A percentile compares a stretch with the other conserved stretches of the same genome.
Conservation (phyloP, 2,329 filamentous ascomycete species). For the Penicillium capsulatum region DNA sequence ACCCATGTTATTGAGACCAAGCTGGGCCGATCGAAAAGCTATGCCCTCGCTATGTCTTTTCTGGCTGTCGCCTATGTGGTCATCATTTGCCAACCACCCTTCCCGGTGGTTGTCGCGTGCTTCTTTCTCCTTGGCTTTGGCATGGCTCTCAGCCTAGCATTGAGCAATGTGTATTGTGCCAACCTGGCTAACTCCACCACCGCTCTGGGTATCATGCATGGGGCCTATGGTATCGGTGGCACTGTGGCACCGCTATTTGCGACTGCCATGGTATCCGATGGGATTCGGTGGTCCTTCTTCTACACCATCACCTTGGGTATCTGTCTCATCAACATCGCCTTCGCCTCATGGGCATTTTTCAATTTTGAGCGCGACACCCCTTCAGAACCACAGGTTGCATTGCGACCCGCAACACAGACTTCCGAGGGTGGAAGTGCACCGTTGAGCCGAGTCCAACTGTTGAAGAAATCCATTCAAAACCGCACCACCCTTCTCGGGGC, state of each 20-base stretch:
- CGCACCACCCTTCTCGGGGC: conserved; percentile 67
- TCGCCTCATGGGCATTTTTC: conserved; percentile 65
- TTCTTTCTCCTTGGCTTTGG: conserved; percentile 64
- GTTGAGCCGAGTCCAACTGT: conserved; percentile 31
- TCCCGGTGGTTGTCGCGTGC: conserved; percentile 60
- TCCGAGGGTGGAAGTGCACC: conserved; percentile 28
- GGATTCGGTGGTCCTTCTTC: conserved; percentile 64
- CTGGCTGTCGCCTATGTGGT: conserved; percentile 61
- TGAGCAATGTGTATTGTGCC: conserved; percentile 56
- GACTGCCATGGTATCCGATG: conserved; percentile 63
- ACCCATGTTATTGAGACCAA: conserved; percentile 60
- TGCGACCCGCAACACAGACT: conserved; percentile 44
- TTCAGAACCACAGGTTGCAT: conserved; percentile 40
- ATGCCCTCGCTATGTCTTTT: conserved; percentile 56
- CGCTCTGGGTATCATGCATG: conserved; percentile 41
- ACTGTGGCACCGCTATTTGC: conserved; percentile 66
- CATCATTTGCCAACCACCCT: conserved; percentile 65
- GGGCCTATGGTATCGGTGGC: conserved; percentile 56
- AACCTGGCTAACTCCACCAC: conserved; percentile 51
- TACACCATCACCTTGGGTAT: conserved; percentile 64
- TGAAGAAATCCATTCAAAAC: conserved; percentile 50
- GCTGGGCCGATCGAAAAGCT: conserved; percentile 61
- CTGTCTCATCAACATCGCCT: conserved; percentile 52
- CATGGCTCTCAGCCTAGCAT: conserved; percentile 48
- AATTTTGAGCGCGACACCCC: conserved; percentile 61